A percentile compares a stretch with the other conserved stretches of the same genome.
phyloP scores from a whole-genome alignment of 768 basidiomycete species.

The Mycena venus region DNA sequence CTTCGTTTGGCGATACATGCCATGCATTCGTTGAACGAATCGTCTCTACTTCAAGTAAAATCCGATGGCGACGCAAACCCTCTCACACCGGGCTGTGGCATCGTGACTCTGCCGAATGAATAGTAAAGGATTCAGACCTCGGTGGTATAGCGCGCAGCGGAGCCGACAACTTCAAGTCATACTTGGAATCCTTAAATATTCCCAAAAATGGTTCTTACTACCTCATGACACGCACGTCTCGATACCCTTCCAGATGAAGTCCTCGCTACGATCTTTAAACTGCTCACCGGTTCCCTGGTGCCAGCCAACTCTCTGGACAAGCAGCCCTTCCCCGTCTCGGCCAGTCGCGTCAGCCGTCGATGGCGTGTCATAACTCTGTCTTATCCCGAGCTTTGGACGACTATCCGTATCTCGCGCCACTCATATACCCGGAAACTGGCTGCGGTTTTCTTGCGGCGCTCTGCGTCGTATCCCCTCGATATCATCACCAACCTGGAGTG shows the following conservation, averaged over 20 bases:
- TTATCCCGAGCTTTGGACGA: constrained; percentile 44
- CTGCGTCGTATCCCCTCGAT: background rate
- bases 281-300: background rate
- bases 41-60: no score
- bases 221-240: background rate
- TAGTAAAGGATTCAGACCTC: no score
- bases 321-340: constrained; percentile 41
- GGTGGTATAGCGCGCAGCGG: no score
- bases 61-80: no score
- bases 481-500: background rate
- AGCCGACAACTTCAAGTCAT: background rate
- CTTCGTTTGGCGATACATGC: no score
- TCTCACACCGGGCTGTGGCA: no score
- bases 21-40: no score
- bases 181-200: background rate
- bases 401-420: background rate
- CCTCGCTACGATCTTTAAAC: background rate
- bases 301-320: background rate
- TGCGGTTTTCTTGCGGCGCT: background rate
- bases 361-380: constrained; percentile 46
- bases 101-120: no score
- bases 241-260: background rate
- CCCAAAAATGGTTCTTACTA: background rate
- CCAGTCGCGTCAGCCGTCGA: constrained; percentile 44
- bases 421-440: background rate